Conservation (phyloP, 257 asterid genomes). For the Anisodus tanguticus region DNA sequence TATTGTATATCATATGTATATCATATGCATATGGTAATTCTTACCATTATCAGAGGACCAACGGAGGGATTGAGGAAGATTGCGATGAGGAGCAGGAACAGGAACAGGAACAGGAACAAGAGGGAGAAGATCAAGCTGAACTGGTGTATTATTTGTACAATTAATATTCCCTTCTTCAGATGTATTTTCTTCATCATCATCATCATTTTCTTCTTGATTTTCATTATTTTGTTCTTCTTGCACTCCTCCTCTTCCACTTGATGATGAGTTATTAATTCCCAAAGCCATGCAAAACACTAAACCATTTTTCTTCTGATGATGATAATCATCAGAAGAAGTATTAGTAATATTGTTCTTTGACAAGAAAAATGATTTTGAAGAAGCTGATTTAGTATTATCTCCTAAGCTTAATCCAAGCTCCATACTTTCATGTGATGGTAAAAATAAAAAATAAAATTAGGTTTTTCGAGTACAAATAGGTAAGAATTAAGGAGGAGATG, state of each 20-base stretch:
- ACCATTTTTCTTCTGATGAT: neutral
- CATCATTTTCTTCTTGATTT: neutral
- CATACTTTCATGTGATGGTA: slow-evolving; percentile 21
- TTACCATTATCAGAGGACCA: slow-evolving; percentile 75
- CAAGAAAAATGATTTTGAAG: slow-evolving; percentile 26
- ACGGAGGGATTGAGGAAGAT: slow-evolving; percentile 49
- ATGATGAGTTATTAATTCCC: neutral
- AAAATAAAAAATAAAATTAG: neutral
- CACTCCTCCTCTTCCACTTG: neutral
- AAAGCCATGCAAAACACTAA: slow-evolving; percentile 27
- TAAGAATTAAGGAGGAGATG: neutral
- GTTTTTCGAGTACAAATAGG: neutral
- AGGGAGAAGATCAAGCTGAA: slow-evolving; percentile 34
- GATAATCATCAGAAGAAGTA: neutral
- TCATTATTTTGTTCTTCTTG: neutral
- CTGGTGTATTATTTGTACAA: neutral
- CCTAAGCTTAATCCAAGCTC: slow-evolving; percentile 36
- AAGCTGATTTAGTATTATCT: neutral
- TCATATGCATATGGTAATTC: no score
- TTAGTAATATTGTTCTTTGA: neutral
- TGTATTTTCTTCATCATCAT: slow-evolving; percentile 25
- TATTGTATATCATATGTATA: no score
- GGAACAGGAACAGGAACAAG: slow-evolving; percentile 23
- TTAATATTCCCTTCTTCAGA: slow-evolving; percentile 11
- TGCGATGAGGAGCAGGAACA: neutral